These are phyloP conservation scores for Coemansia sp. DNA, from an alignment of 192 early-diverging fungal species.

Conservation along the genomic window DNA sequence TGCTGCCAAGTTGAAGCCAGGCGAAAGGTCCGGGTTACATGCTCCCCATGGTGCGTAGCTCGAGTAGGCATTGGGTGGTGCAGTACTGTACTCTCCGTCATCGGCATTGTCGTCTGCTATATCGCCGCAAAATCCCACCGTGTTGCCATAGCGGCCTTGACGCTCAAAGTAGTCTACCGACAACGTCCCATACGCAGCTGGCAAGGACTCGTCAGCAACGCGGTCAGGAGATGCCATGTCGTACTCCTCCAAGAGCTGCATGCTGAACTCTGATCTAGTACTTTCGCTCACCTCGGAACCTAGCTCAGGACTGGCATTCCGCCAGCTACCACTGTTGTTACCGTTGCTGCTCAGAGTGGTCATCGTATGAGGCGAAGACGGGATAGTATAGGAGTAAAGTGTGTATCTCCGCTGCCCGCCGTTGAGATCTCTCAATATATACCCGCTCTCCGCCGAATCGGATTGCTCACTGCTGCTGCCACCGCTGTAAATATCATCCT, in stretches of 20 bases:
- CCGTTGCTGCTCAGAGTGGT: background rate
- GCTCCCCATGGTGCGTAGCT: background rate
- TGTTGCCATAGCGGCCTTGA: background rate
- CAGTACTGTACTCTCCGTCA: background rate
- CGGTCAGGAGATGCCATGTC: background rate
- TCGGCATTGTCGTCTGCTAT: background rate
- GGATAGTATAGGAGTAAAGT: conserved; percentile 9
- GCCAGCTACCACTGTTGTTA: background rate
- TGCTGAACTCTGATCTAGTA: background rate
- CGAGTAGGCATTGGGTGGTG: background rate
- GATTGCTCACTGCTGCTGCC: background rate
- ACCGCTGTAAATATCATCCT: background rate
- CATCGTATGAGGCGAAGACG: conserved; percentile 43
- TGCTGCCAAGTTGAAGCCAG: background rate
- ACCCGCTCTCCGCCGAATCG: background rate
- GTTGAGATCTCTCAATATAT: background rate
- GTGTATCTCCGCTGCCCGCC: background rate
- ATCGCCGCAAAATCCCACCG: background rate
- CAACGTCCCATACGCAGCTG: background rate
- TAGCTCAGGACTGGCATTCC: background rate
- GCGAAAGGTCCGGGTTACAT: background rate
- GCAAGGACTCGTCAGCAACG: background rate
- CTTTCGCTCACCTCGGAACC: conserved; percentile 6
- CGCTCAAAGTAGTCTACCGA: background rate
- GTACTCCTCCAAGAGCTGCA: background rate